These are phyloP conservation scores for Candida chauliodis DNA, from an alignment of 805 yeast species.

Conservation along the genomic window DNA sequence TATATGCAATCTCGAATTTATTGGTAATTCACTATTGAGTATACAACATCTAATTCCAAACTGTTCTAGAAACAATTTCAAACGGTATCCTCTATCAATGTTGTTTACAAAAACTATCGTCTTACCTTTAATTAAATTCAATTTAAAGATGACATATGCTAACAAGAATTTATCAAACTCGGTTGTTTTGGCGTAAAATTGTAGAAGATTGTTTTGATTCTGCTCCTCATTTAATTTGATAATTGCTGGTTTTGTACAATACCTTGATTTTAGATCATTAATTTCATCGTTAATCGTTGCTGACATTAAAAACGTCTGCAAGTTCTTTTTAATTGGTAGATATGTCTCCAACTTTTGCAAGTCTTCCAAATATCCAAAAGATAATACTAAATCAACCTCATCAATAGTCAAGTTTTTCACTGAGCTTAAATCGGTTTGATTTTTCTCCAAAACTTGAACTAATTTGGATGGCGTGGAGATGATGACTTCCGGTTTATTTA, in stretches of 20 bases:
- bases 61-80: constrained; percentile 87
- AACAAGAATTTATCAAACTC: constrained; percentile 91
- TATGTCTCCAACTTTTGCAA: constrained; percentile 58
- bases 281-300: constrained; percentile 90
- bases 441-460: constrained; percentile 48
- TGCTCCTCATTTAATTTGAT: constrained; percentile 69
- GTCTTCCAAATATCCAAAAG: constrained; percentile 91
- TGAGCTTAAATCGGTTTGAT: constrained; percentile 47
- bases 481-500: constrained; percentile 74
- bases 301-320: constrained; percentile 92
- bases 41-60: constrained; percentile 89
- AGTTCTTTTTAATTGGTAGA: constrained; percentile 67
- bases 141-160: constrained; percentile 87
- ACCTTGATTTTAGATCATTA: constrained; percentile 66
- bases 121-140: constrained; percentile 85
- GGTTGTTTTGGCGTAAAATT: constrained; percentile 79
- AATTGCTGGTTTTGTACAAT: constrained; percentile 81
- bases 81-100: constrained; percentile 91
- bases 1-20: constrained; percentile 88
- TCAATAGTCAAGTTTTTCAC: constrained; percentile 80
- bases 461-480: constrained; percentile 86
- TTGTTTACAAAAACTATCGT: constrained; percentile 87
- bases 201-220: constrained; percentile 61
- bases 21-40: constrained; percentile 86
- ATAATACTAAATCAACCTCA: constrained; percentile 87